A percentile compares a stretch with the other conserved stretches of the same genome.
These are phyloP conservation scores for Trematosphaeria pertusa DNA, from an alignment of 2,329 filamentous ascomycete species.

Conservation along the genomic window DNA sequence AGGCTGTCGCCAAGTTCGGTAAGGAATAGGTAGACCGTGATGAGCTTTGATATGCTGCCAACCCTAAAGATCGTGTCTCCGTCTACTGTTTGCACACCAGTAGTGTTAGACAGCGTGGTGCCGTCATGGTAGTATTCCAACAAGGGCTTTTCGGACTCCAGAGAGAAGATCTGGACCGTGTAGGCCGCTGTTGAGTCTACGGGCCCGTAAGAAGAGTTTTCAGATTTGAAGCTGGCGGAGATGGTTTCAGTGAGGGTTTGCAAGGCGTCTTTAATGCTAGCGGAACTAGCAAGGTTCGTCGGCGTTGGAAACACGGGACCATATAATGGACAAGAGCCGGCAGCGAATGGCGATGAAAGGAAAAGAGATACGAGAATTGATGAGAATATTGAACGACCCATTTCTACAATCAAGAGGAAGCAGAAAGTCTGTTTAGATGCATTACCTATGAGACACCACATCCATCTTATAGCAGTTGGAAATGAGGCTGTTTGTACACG, in stretches of 20 bases:
- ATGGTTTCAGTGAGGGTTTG: constrained; percentile 17
- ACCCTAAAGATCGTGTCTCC: constrained; percentile 54
- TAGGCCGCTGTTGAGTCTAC: constrained; percentile 34
- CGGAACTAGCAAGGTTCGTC: constrained; percentile 10
- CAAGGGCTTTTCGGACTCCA: constrained; percentile 12
- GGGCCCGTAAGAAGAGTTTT: constrained; percentile 40
- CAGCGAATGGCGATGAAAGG: too few relatives aligned
- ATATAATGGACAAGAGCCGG: constrained; percentile 19
- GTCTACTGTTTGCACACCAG: constrained; percentile 48
- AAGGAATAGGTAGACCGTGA: constrained; percentile 50
- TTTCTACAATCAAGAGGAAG: too few relatives aligned
- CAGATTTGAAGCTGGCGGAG: constrained; percentile 10
- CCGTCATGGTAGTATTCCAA: constrained; percentile 39
- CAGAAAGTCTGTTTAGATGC: too few relatives aligned
- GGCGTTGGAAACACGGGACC: constrained; percentile 25
- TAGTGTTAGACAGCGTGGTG: constrained; percentile 43
- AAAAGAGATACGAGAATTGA: too few relatives aligned
- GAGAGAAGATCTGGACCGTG: constrained; percentile 22
- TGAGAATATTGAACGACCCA: too few relatives aligned
- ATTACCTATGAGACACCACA: too few relatives aligned
- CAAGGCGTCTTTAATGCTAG: constrained; percentile 17
- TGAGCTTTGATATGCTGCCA: constrained; percentile 50
- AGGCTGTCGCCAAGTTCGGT: constrained; percentile 41
- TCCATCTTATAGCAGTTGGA: too few relatives aligned
- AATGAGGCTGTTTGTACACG: too few relatives aligned